Percentiles rank a stretch among this genome's conserved stretches.
Evolutionary conservation across 2,329 filamentous ascomycete species (phyloP).

Genomic region (Phyllosticta citriasiana): DNA sequence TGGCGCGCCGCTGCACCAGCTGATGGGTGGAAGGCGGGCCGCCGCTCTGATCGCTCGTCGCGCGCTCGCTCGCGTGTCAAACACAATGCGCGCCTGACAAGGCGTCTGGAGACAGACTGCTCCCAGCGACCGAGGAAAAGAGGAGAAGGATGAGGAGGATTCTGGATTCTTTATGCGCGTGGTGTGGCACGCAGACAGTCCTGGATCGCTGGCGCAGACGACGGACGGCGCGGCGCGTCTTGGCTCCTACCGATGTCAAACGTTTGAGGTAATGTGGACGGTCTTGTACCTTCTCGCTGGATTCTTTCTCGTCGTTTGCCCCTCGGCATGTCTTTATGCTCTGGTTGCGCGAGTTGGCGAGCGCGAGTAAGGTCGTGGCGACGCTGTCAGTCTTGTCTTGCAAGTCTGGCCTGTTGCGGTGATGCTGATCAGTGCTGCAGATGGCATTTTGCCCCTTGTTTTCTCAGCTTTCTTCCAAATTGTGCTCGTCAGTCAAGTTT

Average conservation of each 20-base stretch:
- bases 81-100: neutral
- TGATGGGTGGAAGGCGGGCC: neutral
- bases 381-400: too few species aligned
- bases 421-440: too few species aligned
- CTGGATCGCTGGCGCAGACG: neutral
- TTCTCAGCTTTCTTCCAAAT: too few species aligned
- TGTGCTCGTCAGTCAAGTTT: too few species aligned
- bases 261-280: neutral
- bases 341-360: too few species aligned
- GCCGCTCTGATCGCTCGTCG: neutral
- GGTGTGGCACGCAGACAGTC: neutral
- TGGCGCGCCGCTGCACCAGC: neutral
- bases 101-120: neutral
- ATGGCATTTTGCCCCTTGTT: too few species aligned
- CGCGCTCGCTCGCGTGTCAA: neutral
- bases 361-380: too few species aligned
- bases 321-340: too few species aligned
- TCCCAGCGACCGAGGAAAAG: too few species aligned
- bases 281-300: too few species aligned
- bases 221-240: neutral
- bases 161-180: neutral
- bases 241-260: neutral
- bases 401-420: too few species aligned
- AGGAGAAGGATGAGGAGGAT: neutral
- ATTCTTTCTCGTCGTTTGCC: too few species aligned